Base-by-base conservation (phyloP, 2,329 filamentous ascomycete genomes). In the Orbilia quercus region DNA sequence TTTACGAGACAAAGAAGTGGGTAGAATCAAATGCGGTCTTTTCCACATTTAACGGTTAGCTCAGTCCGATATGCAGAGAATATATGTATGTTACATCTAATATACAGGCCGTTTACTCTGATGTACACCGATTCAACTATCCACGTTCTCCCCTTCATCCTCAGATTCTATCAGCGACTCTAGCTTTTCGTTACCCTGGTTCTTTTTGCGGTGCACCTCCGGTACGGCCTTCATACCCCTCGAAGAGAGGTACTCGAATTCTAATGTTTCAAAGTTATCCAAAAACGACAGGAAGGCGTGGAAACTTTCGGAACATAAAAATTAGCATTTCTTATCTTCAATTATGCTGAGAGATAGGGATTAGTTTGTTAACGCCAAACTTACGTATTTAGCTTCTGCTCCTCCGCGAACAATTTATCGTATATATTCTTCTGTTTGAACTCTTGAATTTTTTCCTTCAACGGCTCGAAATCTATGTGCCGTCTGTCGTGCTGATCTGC, bases 341-440 rank as follows among this genome's bases (percentile, higher is more conserved):
- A n/a, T n/a, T n/a, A n/a, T n/a, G n/a, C n/a, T n/a, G n/a, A n/a
- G n/a, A n/a, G n/a, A n/a, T n/a, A n/a, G n/a, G n/a, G n/a, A n/a
- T n/a, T n/a, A n/a, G n/a, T n/a, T n/a, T n/a, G n/a, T n/a, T n/a
- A n/a, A n/a, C n/a, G n/a, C n/a, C n/a, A 44, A 77, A 58, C 91
- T 86, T 84, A 94, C 91, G 91, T 87, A 79, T 94, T 92, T 75
- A 91, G 89, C 80, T 89, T 87, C 81, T 95, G 91, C 81, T 98
- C 95, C 58, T 96, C 90, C 23, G 90, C 86, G 81, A 96, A 98
- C 76, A 98, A 96, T 22, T 91, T 86, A 78, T 91, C 87, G 80
- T 99, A 99, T 73, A 99, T 98, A 80, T 96, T 88, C 76, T 88
- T 83, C 79, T 96, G 88, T 83, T 98, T 98, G 82, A 99, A 99